Evolutionary conservation across 352 stramenopile genomes (phyloP).

Genomic region (Thraustotheca clavata): DNA sequence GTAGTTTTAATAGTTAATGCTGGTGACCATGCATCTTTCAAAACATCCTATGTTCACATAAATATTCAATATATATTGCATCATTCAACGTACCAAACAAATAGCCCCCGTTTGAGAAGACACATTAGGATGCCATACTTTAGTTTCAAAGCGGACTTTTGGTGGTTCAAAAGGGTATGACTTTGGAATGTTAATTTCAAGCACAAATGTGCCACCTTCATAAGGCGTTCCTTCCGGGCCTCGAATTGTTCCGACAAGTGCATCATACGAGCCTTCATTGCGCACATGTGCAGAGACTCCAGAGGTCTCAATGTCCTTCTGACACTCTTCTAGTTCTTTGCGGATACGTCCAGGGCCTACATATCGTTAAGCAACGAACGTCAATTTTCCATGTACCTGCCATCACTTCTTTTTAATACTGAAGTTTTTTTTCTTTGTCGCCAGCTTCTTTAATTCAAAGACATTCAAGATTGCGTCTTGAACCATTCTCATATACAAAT

Average conservation of each 20-base stretch:
- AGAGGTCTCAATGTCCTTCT: constrained; percentile 71
- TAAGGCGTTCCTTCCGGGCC: constrained; percentile 80
- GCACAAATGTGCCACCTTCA: constrained; percentile 76
- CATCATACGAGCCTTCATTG: constrained; percentile 24
- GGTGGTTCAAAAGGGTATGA: constrained; percentile 94
- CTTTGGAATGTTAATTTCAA: constrained; percentile 92
- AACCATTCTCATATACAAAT: too few relatives aligned
- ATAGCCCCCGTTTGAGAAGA: constrained; percentile 95
- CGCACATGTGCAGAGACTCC: constrained; percentile 56
- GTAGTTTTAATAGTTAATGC: constrained; percentile 97
- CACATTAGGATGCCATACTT: constrained; percentile 98
- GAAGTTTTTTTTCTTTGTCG: not conserved
- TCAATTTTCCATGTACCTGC: not conserved
- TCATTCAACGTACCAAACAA: constrained; percentile 66
- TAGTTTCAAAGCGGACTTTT: constrained; percentile 90
- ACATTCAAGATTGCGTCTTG: too few relatives aligned
- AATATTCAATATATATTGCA: not conserved
- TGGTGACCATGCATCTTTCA: constrained; percentile 96
- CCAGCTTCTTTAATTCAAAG: too few relatives aligned
- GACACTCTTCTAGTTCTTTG: constrained; percentile 85
- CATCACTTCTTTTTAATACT: not conserved
- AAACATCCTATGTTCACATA: constrained; percentile 76
- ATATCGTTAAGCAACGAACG: not conserved
- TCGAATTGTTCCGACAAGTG: constrained; percentile 43
- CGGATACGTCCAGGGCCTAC: constrained; percentile 37